Conservation (phyloP, 1,139 yeast species). For the Kurtzmaniella quercitrusa region DNA sequence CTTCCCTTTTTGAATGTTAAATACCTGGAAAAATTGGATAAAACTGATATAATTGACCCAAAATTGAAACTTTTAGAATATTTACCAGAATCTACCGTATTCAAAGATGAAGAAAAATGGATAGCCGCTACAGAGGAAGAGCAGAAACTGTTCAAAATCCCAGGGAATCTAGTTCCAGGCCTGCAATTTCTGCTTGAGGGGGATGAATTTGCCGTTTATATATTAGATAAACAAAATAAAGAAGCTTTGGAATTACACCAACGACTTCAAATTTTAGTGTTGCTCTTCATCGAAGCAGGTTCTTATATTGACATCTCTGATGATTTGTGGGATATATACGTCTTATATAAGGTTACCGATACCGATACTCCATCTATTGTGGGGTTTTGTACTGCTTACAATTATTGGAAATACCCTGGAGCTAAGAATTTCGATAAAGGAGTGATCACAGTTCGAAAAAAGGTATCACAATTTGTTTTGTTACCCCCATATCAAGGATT, state of each 20-base stretch:
- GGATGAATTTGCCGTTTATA: slow-evolving; percentile 30
- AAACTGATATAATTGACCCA: slow-evolving; percentile 49
- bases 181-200: slow-evolving; percentile 27
- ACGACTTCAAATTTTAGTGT: slow-evolving; percentile 73
- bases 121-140: slow-evolving; percentile 50
- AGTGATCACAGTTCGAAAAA: slow-evolving; percentile 45
- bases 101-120: slow-evolving; percentile 68
- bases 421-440: slow-evolving; percentile 51
- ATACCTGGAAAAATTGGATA: slow-evolving; percentile 48
- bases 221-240: slow-evolving; percentile 35
- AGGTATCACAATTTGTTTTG: slow-evolving; percentile 83
- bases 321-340: slow-evolving; percentile 65
- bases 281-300: slow-evolving; percentile 91
- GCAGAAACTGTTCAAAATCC: slow-evolving; percentile 37
- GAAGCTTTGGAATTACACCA: slow-evolving; percentile 53
- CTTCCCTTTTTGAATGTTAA: slow-evolving; percentile 52
- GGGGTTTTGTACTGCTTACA: slow-evolving; percentile 82
- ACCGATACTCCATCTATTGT: slow-evolving; percentile 42
- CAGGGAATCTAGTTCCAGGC: slow-evolving; percentile 38
- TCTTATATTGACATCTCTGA: slow-evolving; percentile 78
- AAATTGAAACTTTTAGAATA: slow-evolving; percentile 48
- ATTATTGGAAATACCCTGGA: slow-evolving; percentile 75
- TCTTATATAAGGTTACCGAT: slow-evolving; percentile 44
- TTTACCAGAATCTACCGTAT: slow-evolving; percentile 58
- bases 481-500: slow-evolving; percentile 77